Evolutionary conservation across 208 protist species (phyloP).

Genomic region (Porcisia hertigi): DNA sequence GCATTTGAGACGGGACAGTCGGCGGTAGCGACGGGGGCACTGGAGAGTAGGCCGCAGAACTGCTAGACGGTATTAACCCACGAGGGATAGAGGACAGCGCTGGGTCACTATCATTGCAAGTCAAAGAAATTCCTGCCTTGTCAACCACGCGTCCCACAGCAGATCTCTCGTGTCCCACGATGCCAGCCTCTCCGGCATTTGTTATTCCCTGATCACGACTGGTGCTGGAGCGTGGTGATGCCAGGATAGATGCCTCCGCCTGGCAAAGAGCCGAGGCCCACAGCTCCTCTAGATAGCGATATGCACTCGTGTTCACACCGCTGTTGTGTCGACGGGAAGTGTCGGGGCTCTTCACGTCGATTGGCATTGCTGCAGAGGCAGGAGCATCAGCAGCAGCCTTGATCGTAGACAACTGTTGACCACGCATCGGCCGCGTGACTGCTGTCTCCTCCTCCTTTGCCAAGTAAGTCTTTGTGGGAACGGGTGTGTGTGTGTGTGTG

Average conservation of each 20-base stretch:
- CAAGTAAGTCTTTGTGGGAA: not conserved
- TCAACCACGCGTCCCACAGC: not conserved
- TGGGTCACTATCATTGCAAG: not conserved
- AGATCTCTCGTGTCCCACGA: not conserved
- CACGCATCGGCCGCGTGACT: not conserved
- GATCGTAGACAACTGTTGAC: not conserved
- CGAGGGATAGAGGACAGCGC: slow-evolving; percentile 6
- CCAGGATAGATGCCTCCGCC: slow-evolving; percentile 1
- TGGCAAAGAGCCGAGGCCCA: slow-evolving; percentile 15
- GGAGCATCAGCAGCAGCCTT: not conserved
- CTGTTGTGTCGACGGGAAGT: not conserved
- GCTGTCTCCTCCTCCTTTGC: not conserved
- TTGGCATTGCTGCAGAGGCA: slow-evolving; percentile 2
- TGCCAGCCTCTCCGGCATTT: not conserved
- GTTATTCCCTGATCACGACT: not conserved
- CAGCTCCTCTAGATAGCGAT: slow-evolving; percentile 20
- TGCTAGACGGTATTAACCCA: not conserved
- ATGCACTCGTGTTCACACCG: slow-evolving; percentile 9
- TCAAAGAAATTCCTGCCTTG: not conserved
- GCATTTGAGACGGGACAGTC: no score
- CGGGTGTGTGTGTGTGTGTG: not conserved
- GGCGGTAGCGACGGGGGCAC: not conserved
- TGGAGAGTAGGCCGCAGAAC: not conserved
- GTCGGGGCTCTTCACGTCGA: not conserved
- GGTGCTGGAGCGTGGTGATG: not conserved